Conservation (phyloP, 192 early-diverging fungal species). For the Fimicolochytrium jonesii region DNA sequence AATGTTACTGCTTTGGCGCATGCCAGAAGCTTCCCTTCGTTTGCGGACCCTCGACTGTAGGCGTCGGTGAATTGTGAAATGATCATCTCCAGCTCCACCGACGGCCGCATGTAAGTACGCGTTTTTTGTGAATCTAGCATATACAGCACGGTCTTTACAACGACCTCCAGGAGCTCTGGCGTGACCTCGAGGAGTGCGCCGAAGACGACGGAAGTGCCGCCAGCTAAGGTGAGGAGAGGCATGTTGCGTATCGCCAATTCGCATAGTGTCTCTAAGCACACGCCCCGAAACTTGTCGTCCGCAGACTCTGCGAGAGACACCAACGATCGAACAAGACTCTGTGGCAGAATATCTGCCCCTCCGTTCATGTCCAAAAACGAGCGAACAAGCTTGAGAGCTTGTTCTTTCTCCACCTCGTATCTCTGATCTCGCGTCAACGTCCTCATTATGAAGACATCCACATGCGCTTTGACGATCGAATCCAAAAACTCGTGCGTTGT, state of each 20-base stretch:
- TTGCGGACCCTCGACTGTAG: slow-evolving; percentile 56
- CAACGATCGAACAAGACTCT: slow-evolving; percentile 63
- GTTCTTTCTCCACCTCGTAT: slow-evolving; percentile 71
- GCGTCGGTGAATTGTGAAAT: slow-evolving; percentile 78
- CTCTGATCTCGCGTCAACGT: slow-evolving; percentile 56
- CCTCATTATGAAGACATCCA: slow-evolving; percentile 76
- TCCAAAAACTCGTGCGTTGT: slow-evolving; percentile 35
- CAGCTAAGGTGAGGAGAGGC: slow-evolving; percentile 51
- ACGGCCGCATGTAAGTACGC: slow-evolving; percentile 62
- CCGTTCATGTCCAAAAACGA: slow-evolving; percentile 62
- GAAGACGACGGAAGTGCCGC: slow-evolving; percentile 68
- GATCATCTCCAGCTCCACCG: slow-evolving; percentile 76
- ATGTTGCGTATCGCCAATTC: slow-evolving; percentile 67
- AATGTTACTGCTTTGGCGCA: slow-evolving; percentile 59
- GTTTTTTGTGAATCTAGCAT: slow-evolving; percentile 68
- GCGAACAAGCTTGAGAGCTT: slow-evolving; percentile 70
- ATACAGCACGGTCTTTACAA: slow-evolving; percentile 64
- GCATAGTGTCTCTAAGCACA: slow-evolving; percentile 72
- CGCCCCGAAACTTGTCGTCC: slow-evolving; percentile 69
- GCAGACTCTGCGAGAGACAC: slow-evolving; percentile 73
- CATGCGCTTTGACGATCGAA: slow-evolving; percentile 44
- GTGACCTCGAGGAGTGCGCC: slow-evolving; percentile 63
- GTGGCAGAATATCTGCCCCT: slow-evolving; percentile 56
- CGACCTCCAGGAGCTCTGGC: slow-evolving; percentile 49
- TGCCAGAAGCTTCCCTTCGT: slow-evolving; percentile 62